Base-by-base conservation (phyloP, 495 filamentous ascomycete genomes). In the Penicillium ucsense region DNA sequence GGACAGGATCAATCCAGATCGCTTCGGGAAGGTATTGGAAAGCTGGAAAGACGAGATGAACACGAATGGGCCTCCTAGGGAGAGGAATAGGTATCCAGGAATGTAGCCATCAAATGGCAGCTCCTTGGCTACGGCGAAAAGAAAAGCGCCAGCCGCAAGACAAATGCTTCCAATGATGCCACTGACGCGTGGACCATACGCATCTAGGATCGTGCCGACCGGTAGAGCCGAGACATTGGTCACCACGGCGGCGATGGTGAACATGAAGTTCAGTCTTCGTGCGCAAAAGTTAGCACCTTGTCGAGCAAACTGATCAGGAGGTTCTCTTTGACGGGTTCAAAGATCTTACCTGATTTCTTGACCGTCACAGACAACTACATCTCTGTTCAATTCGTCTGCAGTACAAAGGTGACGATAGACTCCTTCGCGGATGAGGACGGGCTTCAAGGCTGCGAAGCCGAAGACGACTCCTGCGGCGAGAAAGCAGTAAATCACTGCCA, bases 31-130 rank as follows among this genome's bases (percentile, higher is more conserved):
- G 8, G 89, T 81, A 55, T 95, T 95, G 38, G 85, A 89, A n/a
- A 95, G 75, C 52, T 95, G 90, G 67, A 95, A 95, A 3, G 83
- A 88, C 9, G 85, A 81, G 48, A 95, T 94, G 68, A 91, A 95
- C 29, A 89, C 79, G 57, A 94, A 95, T 29, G 89, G 88, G 0
- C 89, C 89, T 29, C 88, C 90, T 8, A 95, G 67, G 0, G 89
- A 85, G 4, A 95, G 72, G 45, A 90, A 80, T 6, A 92, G 70
- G 59, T 94, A 95, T 9, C 86, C 87, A 7, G 79, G 73, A 5
- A 89, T 80, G 60, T 89, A 88, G 5, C 71, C 85, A 64, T 92
- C 87, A 43, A 84, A 79, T 6, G 83, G 62, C 5, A 81, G 60
- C 32, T 75, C 58, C 31, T 57, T 52, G 29, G 86, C 87, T 48